phyloP scores from a whole-genome alignment of 2,329 filamentous ascomycete species.

The Colletotrichum higginsianum region DNA sequence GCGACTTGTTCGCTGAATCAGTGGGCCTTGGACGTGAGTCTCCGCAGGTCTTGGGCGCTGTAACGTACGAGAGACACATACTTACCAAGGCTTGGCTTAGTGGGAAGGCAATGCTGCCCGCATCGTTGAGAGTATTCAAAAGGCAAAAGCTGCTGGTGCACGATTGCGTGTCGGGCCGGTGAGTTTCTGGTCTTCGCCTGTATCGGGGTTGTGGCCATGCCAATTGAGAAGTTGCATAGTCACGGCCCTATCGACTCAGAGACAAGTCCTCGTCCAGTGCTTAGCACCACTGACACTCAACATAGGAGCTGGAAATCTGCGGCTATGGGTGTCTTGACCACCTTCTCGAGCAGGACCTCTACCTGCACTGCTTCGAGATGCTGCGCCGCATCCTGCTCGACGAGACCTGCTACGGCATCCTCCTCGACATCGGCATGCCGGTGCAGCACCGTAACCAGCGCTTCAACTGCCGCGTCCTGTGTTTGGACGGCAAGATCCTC shows the following conservation, averaged over 20 bases:
- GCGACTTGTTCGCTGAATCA: conserved; percentile 56
- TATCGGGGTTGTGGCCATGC: neutral
- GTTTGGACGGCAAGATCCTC: conserved; percentile 76
- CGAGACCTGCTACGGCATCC: conserved; percentile 73
- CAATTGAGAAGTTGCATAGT: neutral
- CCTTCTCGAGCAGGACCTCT: conserved; percentile 66
- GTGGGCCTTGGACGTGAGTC: conserved; percentile 62
- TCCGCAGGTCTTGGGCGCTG: conserved; percentile 48
- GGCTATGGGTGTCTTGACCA: conserved; percentile 59
- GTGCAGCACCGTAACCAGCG: conserved; percentile 65
- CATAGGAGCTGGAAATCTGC: conserved; percentile 63
- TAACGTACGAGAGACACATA: neutral
- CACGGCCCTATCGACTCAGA: neutral
- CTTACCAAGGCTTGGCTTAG: neutral
- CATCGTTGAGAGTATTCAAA: conserved; percentile 72
- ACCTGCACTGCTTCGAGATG: conserved; percentile 74
- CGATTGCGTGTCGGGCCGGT: conserved; percentile 71
- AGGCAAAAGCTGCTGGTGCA: conserved; percentile 53
- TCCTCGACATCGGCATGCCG: conserved; percentile 75
- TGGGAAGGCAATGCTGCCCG: conserved; percentile 70
- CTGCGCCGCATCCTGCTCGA: conserved; percentile 73
- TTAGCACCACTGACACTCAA: neutral
- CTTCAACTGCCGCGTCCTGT: conserved; percentile 57
- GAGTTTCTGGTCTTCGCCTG: conserved; percentile 49
- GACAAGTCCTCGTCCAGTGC: neutral